Base-by-base conservation (phyloP, 768 basidiomycete species). In the Tremella mesenterica region DNA sequence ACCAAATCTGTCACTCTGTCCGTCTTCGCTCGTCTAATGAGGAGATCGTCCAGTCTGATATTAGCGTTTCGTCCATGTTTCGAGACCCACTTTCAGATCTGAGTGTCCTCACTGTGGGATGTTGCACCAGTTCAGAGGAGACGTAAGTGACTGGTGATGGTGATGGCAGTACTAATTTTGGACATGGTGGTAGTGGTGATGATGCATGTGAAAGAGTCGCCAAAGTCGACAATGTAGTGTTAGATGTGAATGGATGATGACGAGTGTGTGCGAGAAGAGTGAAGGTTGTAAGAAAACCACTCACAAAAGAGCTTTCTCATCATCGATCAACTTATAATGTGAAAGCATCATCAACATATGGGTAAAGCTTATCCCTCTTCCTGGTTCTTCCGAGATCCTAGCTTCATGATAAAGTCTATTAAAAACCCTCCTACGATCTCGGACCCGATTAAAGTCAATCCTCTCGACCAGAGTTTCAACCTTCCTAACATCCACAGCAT, bases 241-340 rank as follows among this genome's bases (percentile, higher is more conserved):
- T n/a, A n/a, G n/a, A n/a, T n/a, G n/a, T n/a, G n/a, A n/a, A n/a
- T n/a, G n/a, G n/a, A n/a, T n/a, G n/a, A n/a, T n/a, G n/a, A n/a
- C n/a, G n/a, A n/a, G n/a, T n/a, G n/a, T n/a, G n/a, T n/a, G n/a
- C n/a, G n/a, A n/a, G n/a, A n/a, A n/a, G n/a, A n/a, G n/a, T n/a
- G n/a, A 18, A 36, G 12, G 18, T 12, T 36, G 41, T 20, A 20
- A 8, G 18, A n/a, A 44, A 41, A 9, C 27, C 13, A 80, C 88
- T 69, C 71, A 93, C 92, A 83, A 80, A 23, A 97, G 75, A 13
- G 92, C 92, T 27, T 89, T 86, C 25, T 81, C 81, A 73, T 95
- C 90, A 46, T 88, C 80, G 58, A 96, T 89, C 48, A 97, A 75
- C 71, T 88, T 91, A 75, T 96, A 84, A 69, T 95, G 93, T 1